Conservation (phyloP, 2,329 filamentous ascomycete genomes). For the Fusarium ramigenum region DNA sequence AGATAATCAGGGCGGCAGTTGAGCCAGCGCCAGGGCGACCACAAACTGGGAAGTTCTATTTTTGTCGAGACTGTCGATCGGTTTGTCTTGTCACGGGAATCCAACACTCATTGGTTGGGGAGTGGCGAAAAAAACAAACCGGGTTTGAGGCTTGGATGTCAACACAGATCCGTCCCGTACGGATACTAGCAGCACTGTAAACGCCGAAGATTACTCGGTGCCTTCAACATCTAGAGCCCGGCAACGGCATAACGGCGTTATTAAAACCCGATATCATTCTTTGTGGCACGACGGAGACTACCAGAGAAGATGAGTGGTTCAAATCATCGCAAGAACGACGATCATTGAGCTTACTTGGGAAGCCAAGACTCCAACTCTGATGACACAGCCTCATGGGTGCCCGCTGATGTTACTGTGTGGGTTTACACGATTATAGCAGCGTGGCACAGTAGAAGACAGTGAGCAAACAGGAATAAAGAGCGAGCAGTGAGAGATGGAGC, state of each 20-base stretch:
- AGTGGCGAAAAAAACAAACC: conserved; percentile 29
- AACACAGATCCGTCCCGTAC: background rate
- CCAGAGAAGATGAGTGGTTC: conserved; percentile 6
- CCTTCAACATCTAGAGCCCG: background rate
- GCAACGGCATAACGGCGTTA: conserved; percentile 16
- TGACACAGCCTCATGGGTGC: conserved; percentile 24
- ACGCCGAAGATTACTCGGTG: conserved; percentile 8
- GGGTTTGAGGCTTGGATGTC: conserved; percentile 16
- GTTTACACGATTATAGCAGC: conserved; percentile 1
- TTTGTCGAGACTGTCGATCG: conserved; percentile 28
- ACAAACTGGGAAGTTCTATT: conserved; percentile 28
- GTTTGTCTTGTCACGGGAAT: background rate
- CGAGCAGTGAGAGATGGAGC: background rate
- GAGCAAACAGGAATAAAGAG: background rate
- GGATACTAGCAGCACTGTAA: conserved; percentile 3
- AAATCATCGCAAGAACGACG: conserved; percentile 6
- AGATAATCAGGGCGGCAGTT: conserved; percentile 37
- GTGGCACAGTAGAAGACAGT: conserved; percentile 22
- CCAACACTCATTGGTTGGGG: conserved; percentile 3
- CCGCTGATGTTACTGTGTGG: conserved; percentile 21
- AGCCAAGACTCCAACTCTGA: conserved; percentile 32
- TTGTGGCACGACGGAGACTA: background rate
- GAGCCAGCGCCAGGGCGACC: background rate
- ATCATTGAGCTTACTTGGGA: conserved; percentile 24
- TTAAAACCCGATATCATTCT: conserved; percentile 7